phyloP scores from a whole-genome alignment of 1,284 basidiomycete species.

The Coniophora puteana region DNA sequence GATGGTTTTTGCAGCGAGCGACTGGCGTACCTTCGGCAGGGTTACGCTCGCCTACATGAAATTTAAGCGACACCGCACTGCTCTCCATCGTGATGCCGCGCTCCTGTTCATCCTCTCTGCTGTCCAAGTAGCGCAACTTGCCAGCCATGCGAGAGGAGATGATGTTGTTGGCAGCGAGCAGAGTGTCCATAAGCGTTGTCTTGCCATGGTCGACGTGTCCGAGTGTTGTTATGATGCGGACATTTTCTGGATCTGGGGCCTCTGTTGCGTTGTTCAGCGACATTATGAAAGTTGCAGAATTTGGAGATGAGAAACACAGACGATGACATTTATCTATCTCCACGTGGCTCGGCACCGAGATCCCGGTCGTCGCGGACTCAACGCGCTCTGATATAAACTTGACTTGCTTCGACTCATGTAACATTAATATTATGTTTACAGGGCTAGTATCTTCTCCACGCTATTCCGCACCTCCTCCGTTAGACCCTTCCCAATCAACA shows the following conservation, averaged over 20 bases:
- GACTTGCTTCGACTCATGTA: neutral
- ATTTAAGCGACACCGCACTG: slow-evolving; percentile 86
- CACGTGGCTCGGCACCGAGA: slow-evolving; percentile 2
- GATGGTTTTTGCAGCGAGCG: slow-evolving; percentile 7
- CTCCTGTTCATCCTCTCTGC: slow-evolving; percentile 96
- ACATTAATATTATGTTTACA: slow-evolving; percentile 7
- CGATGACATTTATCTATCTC: too few relatives aligned
- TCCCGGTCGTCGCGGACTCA: neutral
- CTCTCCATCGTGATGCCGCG: slow-evolving; percentile 99
- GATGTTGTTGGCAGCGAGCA: slow-evolving; percentile 97
- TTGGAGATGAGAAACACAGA: neutral
- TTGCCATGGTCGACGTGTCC: slow-evolving; percentile 92
- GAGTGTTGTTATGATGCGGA: slow-evolving; percentile 77
- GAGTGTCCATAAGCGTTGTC: slow-evolving; percentile 92
- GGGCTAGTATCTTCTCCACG: slow-evolving; percentile 30
- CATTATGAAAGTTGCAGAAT: too few relatives aligned
- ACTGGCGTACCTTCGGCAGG: slow-evolving; percentile 36
- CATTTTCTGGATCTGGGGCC: slow-evolving; percentile 49
- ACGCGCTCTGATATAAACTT: neutral
- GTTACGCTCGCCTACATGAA: slow-evolving; percentile 66
- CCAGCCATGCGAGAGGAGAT: slow-evolving; percentile 95
- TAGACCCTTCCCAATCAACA: slow-evolving; percentile 84
- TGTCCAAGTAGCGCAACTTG: slow-evolving; percentile 95
- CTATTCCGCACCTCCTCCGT: slow-evolving; percentile 48
- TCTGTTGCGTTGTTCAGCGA: slow-evolving; percentile 34